These are phyloP conservation scores for Apiotrichum mycotoxinovorans DNA, from an alignment of 1,284 basidiomycete species.

Conservation along the genomic window DNA sequence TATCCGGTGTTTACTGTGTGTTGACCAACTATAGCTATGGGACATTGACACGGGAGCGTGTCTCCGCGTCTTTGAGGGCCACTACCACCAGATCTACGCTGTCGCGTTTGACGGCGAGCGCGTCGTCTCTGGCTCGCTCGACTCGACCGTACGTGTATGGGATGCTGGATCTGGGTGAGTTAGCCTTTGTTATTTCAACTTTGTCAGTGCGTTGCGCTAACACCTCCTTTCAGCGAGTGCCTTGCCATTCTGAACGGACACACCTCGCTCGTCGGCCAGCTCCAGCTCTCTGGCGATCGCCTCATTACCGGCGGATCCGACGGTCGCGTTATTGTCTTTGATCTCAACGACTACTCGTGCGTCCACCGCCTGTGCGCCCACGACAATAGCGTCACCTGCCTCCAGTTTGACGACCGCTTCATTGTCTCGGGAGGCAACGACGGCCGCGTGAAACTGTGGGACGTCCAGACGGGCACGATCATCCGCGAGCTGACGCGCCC, in stretches of 20 bases:
- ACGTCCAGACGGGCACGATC: slow-evolving; percentile 64
- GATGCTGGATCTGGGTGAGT: slow-evolving; percentile 63
- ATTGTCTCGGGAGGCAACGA: slow-evolving; percentile 71
- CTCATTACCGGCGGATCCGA: slow-evolving; percentile 91
- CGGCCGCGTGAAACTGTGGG: slow-evolving; percentile 83
- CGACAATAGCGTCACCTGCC: slow-evolving; percentile 82
- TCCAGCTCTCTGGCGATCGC: slow-evolving; percentile 71
- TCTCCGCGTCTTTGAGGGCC: slow-evolving; percentile 78
- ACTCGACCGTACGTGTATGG: slow-evolving; percentile 89
- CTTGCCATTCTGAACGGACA: slow-evolving; percentile 86
- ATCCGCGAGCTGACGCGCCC: slow-evolving; percentile 71
- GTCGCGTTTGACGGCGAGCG: slow-evolving; percentile 86
- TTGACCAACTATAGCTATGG: slow-evolving; percentile 61
- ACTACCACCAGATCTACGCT: slow-evolving; percentile 87
- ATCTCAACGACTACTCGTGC: slow-evolving; percentile 59
- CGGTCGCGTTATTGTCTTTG: slow-evolving; percentile 87
- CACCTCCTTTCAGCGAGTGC: slow-evolving; percentile 62
- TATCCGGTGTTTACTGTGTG: neutral
- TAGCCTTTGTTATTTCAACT: neutral
- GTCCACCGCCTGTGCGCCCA: slow-evolving; percentile 60
- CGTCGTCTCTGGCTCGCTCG: slow-evolving; percentile 82
- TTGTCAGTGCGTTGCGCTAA: slow-evolving; percentile 51
- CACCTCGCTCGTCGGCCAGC: slow-evolving; percentile 87
- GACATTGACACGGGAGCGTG: slow-evolving; percentile 80
- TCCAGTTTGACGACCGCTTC: slow-evolving; percentile 82